These are phyloP conservation scores for Metarhizium brunneum DNA, from an alignment of 2,329 filamentous ascomycete genomes.

Conservation along the genomic window DNA sequence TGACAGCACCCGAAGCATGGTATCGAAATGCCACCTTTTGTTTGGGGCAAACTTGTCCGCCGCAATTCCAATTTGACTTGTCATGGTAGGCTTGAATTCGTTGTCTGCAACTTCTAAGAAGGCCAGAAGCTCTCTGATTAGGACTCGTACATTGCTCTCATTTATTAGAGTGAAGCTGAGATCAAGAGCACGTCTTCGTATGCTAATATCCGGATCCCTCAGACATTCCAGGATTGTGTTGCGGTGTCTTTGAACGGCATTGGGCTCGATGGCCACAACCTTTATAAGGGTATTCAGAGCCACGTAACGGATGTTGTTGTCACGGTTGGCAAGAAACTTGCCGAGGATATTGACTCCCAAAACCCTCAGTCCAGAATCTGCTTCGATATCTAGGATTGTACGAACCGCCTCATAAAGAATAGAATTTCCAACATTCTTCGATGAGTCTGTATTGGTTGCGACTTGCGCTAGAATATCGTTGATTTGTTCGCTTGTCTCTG, in stretches of 20 bases:
- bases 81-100: constrained; percentile 98
- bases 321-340: constrained; percentile 95
- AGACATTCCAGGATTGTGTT: constrained; percentile 97
- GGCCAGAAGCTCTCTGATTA: constrained; percentile 85
- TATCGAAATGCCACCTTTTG: constrained; percentile 97
- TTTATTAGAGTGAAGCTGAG: constrained; percentile 98
- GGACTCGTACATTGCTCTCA: constrained; percentile 85
- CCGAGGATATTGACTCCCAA: constrained; percentile 96
- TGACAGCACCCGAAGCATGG: constrained; percentile 88
- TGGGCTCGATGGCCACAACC: constrained; percentile 94
- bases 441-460: constrained; percentile 94
- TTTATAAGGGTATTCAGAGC: constrained; percentile 96
- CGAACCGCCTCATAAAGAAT: constrained; percentile 96
- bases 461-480: constrained; percentile 98
- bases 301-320: constrained; percentile 99
- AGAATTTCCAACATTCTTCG: constrained; percentile 97
- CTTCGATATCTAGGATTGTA: constrained; percentile 96
- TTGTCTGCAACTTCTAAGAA: constrained; percentile 97
- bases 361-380: constrained; percentile 87
- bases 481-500: constrained; percentile 87
- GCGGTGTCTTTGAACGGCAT: constrained; percentile 90
- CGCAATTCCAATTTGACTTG: constrained; percentile 92
- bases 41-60: constrained; percentile 94
- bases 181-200: constrained; percentile 87
- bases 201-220: constrained; percentile 95